Evolutionary conservation across 2,329 filamentous ascomycete species (phyloP).

Genomic region (Monilinia fructigena): DNA sequence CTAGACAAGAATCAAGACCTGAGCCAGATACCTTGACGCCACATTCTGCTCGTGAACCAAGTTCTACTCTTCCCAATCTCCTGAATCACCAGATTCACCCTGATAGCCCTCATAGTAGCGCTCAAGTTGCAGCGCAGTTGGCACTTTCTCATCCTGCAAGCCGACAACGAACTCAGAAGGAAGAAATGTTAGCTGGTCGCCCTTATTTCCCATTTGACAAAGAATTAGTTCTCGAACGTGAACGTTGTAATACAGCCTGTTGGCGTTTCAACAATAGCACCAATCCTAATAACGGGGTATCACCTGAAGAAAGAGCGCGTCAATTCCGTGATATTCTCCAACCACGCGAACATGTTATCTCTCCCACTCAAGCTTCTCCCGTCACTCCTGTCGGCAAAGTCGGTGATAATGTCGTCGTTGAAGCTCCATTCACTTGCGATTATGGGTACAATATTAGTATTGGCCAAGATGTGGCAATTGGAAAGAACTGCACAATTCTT

Average conservation of each 20-base stretch:
- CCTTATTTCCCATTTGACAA: slow-evolving; percentile 78
- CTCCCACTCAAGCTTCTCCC: slow-evolving; percentile 53
- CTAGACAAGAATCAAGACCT: slow-evolving; percentile 49
- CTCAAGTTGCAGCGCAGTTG: slow-evolving; percentile 39
- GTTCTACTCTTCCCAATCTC: slow-evolving; percentile 54
- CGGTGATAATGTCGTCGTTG: slow-evolving; percentile 74
- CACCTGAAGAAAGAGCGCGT: slow-evolving; percentile 63
- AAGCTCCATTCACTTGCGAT: slow-evolving; percentile 87
- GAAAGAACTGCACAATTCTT: slow-evolving; percentile 78
- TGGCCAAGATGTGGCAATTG: slow-evolving; percentile 80
- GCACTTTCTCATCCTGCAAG: slow-evolving; percentile 39
- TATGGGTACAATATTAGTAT: slow-evolving; percentile 95
- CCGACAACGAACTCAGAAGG: slow-evolving; percentile 65
- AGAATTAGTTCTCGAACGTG: slow-evolving; percentile 78
- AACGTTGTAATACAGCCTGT: slow-evolving; percentile 76
- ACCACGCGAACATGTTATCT: slow-evolving; percentile 56
- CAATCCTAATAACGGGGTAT: slow-evolving; percentile 71
- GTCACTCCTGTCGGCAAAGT: slow-evolving; percentile 59
- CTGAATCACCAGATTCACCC: slow-evolving; percentile 37
- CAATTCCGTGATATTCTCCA: slow-evolving; percentile 72
- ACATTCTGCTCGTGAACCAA: slow-evolving; percentile 42
- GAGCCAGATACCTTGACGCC: slow-evolving; percentile 50
- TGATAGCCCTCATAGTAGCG: slow-evolving; percentile 37
- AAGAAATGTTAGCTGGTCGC: slow-evolving; percentile 81
- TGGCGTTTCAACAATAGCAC: slow-evolving; percentile 84